A percentile compares a stretch with the other conserved stretches of the same genome.
Evolutionary conservation across 1,139 yeast species (phyloP).

Genomic region (Arxiozyma heterogenica): DNA sequence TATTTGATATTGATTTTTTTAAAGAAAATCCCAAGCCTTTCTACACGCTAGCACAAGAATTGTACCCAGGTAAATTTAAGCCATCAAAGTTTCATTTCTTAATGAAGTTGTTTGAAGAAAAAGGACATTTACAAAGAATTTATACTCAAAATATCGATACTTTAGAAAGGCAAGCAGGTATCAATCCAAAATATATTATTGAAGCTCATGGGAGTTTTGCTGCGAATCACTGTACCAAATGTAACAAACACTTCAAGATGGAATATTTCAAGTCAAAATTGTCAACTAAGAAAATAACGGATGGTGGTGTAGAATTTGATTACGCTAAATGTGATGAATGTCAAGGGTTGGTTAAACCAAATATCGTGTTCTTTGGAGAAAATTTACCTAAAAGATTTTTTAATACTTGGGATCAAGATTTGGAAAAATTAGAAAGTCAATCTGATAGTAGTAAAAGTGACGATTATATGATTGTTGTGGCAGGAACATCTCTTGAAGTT

Average conservation of each 20-base stretch:
- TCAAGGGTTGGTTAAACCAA: constrained; percentile 76
- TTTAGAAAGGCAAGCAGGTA: constrained; percentile 76
- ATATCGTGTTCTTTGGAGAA: constrained; percentile 90
- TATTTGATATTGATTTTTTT: constrained; percentile 81
- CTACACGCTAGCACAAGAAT: constrained; percentile 71
- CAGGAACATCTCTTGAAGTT: constrained; percentile 86
- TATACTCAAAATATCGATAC: constrained; percentile 94
- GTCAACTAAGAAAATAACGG: constrained; percentile 10
- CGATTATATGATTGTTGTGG: constrained; percentile 74
- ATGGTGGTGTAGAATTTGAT: constrained; percentile 22
- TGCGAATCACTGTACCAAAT: constrained; percentile 68
- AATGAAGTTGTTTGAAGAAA: constrained; percentile 56
- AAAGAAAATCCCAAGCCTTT: constrained; percentile 70
- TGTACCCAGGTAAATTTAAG: constrained; percentile 76
- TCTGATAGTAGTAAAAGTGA: constrained; percentile 20
- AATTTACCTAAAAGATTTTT: constrained; percentile 64
- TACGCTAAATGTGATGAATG: constrained; percentile 51
- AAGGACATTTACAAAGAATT: constrained; percentile 52
- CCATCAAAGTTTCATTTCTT: constrained; percentile 79
- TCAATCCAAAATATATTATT: constrained; percentile 51
- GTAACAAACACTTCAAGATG: constrained; percentile 47
- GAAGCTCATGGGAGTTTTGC: constrained; percentile 98
- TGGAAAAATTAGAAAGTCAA: constrained; percentile 18
- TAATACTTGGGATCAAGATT: constrained; percentile 58
- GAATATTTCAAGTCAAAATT: constrained; percentile 42